A percentile compares a stretch with the other conserved stretches of the same genome.
Evolutionary conservation across 1,139 yeast species (phyloP).

Genomic region (Suhomyces terraborum): DNA sequence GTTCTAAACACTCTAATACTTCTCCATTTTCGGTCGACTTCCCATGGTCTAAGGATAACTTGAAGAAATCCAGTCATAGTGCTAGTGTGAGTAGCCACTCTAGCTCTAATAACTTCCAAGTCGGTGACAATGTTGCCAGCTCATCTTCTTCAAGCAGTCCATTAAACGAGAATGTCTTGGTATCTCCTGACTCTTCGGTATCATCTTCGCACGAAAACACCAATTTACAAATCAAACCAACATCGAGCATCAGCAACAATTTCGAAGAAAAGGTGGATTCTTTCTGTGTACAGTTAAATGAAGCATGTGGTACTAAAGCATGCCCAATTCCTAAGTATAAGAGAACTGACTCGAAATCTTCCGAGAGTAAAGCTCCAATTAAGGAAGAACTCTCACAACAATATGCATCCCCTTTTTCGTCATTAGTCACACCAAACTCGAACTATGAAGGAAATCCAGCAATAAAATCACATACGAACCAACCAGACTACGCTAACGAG

Average conservation of each 20-base stretch:
- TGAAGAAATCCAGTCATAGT: constrained; percentile 12
- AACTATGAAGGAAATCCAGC: constrained; percentile 5
- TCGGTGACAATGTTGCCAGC: constrained; percentile 38
- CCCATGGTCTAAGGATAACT: constrained; percentile 39
- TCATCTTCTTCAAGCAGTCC: constrained; percentile 42
- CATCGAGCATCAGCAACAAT: constrained; percentile 21
- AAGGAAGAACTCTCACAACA: constrained; percentile 11
- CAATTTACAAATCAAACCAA: constrained; percentile 15
- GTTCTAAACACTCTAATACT: constrained; percentile 1
- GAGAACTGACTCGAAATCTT: constrained; percentile 18
- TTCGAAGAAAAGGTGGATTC: constrained; percentile 53
- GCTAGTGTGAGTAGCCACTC: constrained; percentile 10
- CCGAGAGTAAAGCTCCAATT: constrained; percentile 8
- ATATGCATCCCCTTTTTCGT: constrained; percentile 25
- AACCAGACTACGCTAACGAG: constrained; percentile 27
- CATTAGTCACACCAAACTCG: constrained; percentile 23
- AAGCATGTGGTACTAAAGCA: constrained; percentile 82
- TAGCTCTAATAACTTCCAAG: constrained; percentile 16
- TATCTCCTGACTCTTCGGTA: constrained; percentile 39
- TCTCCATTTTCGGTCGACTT: constrained; percentile 28
- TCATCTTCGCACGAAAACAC: constrained; percentile 14
- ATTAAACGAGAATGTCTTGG: constrained; percentile 41
- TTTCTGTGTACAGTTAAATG: constrained; percentile 72
- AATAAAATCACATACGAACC: neutral
- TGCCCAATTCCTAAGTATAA: constrained; percentile 64